Percentiles rank a stretch among this genome's conserved stretches.
These are phyloP conservation scores for Tilletia horrida DNA, from an alignment of 1,284 basidiomycete genomes.

Conservation along the genomic window DNA sequence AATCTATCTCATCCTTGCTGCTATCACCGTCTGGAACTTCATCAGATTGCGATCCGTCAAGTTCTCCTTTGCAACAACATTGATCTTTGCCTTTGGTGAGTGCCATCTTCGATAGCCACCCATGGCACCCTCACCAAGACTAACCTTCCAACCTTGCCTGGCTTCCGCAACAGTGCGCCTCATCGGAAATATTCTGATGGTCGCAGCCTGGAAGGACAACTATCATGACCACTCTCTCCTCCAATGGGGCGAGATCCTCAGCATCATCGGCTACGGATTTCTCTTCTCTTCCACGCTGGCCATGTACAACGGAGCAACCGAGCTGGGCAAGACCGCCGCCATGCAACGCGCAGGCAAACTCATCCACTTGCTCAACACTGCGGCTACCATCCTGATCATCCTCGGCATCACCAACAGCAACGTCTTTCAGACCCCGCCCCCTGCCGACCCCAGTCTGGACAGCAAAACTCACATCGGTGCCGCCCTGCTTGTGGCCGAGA, in stretches of 20 bases:
- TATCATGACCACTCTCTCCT: conserved; percentile 11
- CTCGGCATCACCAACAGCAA: conserved; percentile 22
- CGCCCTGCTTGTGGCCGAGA: conserved; percentile 23
- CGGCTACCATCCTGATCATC: conserved; percentile 25
- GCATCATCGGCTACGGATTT: conserved; percentile 25
- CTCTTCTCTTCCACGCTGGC: conserved; percentile 23
- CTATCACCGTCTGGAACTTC: conserved; percentile 23
- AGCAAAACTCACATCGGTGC: conserved; percentile 21
- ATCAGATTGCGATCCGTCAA: conserved; percentile 23
- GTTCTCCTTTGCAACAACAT: neutral
- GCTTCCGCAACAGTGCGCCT: conserved; percentile 22
- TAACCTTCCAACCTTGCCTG: neutral
- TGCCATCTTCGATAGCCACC: neutral
- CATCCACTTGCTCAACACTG: conserved; percentile 27
- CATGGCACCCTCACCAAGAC: too few species aligned
- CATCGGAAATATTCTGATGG: conserved; percentile 25
- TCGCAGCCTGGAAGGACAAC: conserved; percentile 19
- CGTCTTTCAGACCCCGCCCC: conserved; percentile 5
- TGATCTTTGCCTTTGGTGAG: neutral
- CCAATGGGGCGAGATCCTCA: conserved; percentile 24
- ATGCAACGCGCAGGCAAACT: neutral
- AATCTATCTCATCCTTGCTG: conserved; percentile 23
- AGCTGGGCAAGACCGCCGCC: neutral
- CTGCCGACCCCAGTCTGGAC: conserved; percentile 18
- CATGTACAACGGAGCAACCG: conserved; percentile 19